phyloP scores from a whole-genome alignment of 176 grass and related monocot species.

The Rhynchospora pubera region DNA sequence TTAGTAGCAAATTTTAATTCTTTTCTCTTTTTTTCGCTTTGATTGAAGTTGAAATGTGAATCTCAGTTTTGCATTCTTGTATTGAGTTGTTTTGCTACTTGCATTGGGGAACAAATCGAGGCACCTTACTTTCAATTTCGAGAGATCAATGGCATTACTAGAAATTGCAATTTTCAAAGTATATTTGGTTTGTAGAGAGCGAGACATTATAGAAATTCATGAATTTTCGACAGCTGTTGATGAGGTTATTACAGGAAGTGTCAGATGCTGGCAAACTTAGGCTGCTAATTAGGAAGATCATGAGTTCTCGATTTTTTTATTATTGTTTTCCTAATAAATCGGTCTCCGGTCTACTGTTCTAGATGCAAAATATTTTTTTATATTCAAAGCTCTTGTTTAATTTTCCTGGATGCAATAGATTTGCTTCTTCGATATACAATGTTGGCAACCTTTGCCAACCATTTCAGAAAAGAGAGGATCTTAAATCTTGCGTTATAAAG shows the following conservation, averaged over 20 bases:
- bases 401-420: not conserved
- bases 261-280: not conserved
- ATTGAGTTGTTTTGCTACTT: not conserved
- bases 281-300: not conserved
- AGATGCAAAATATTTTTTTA: too few relatives aligned
- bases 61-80: constrained; percentile 1
- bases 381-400: not conserved
- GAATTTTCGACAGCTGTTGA: not conserved
- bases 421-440: not conserved
- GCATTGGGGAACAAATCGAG: not conserved
- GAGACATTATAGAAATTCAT: not conserved
- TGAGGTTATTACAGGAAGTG: not conserved
- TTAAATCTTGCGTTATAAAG: not conserved
- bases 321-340: not conserved
- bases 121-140: not conserved
- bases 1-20: not conserved
- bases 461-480: not conserved
- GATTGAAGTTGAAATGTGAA: constrained; percentile 18
- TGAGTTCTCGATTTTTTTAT: not conserved
- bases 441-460: not conserved
- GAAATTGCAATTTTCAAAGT: not conserved
- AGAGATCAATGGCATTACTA: not conserved
- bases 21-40: not conserved
- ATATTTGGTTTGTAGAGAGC: not conserved
- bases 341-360: not conserved